Evolutionary conservation across 2,329 filamentous ascomycete genomes (phyloP), one percentile per base, ranked within the genome.

Genomic region (Dactylellina leptospora): DNA sequence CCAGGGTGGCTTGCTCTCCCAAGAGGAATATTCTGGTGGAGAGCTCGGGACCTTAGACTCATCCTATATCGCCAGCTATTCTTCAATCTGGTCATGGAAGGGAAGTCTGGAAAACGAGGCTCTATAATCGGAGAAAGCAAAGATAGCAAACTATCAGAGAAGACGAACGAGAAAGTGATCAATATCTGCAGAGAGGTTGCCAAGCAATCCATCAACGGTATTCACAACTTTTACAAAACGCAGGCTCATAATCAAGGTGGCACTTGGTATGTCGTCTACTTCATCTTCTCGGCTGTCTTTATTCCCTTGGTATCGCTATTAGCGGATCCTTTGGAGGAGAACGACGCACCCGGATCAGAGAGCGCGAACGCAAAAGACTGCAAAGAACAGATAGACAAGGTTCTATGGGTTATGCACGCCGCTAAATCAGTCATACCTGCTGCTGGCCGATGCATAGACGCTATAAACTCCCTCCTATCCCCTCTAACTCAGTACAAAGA

Each of bases 21-120:
- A 9, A 53, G 66, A 38, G 66, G 66, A 10, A 71, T 71, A n/a
- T 71, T 71, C 47, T 71, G 66, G 66, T 71, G 66, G 66, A 71
- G 66, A 54, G 66, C 66, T 22, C 30, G 66, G 16, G 66, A 71
- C 40, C 40, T 63, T 28, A 62, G 66, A 33, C 66, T 71, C 11
- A 71, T 71, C 20, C 22, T 71, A 6, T 71, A 71, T 38, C 50
- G 66, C 28, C 66, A 71, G n/a, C 66, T 71, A 18, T 71, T 71
- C 48, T 71, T 71, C 28, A 71, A 71, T 42, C 53, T 62, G 2
- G 66, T 71, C 0, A 71, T 71, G 66, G 66, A 71, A 59, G 66
- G 58, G 5, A 71, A 71, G 27, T 44, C 58, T 18, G 58, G 58
- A 44, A 58, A 58, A 22, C 40, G 50, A 45, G 47, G 44, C 13